Conservation (phyloP, 192 early-diverging fungal genomes). For the Nowakowskiella sp. region DNA sequence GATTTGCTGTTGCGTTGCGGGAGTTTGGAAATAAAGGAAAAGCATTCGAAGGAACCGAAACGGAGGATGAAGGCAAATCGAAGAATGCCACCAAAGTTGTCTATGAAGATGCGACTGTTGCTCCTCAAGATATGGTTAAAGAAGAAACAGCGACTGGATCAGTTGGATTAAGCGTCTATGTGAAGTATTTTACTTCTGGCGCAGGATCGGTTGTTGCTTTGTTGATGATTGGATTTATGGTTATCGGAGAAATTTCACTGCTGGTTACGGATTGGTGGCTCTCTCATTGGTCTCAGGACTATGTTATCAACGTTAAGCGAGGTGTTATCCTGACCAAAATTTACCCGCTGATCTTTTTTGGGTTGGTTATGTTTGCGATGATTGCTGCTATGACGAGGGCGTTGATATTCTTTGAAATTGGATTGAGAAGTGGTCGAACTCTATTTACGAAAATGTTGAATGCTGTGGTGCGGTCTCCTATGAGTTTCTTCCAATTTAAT, state of each 20-base stretch:
- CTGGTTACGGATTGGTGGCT: constrained; percentile 47
- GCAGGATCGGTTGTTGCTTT: constrained; percentile 8
- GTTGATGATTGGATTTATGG: constrained; percentile 22
- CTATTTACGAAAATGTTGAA: constrained; percentile 36
- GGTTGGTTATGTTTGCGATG: constrained; percentile 35
- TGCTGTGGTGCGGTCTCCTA: constrained; percentile 33
- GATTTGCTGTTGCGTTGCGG: too few species aligned
- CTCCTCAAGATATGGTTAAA: too few species aligned
- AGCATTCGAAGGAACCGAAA: background rate
- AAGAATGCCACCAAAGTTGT: background rate
- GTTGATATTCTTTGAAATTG: constrained; percentile 44
- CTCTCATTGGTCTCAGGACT: constrained; percentile 46
- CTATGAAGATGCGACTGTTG: background rate
- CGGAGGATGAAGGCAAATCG: background rate
- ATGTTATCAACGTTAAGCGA: constrained; percentile 24
- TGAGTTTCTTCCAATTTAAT: constrained; percentile 53
- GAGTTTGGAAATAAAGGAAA: too few species aligned
- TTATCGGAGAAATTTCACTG: constrained; percentile 26
- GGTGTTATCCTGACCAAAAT: too few species aligned
- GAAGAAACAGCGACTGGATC: too few species aligned
- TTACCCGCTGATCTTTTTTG: constrained; percentile 32
- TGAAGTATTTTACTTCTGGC: constrained; percentile 31
- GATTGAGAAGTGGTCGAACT: constrained; percentile 21
- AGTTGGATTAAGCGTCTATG: too few species aligned
- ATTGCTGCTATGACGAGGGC: constrained; percentile 39